Percentiles rank a stretch among this genome's conserved stretches.
Evolutionary conservation across 1,284 basidiomycete species (phyloP).

Genomic region (Chiua sp.): DNA sequence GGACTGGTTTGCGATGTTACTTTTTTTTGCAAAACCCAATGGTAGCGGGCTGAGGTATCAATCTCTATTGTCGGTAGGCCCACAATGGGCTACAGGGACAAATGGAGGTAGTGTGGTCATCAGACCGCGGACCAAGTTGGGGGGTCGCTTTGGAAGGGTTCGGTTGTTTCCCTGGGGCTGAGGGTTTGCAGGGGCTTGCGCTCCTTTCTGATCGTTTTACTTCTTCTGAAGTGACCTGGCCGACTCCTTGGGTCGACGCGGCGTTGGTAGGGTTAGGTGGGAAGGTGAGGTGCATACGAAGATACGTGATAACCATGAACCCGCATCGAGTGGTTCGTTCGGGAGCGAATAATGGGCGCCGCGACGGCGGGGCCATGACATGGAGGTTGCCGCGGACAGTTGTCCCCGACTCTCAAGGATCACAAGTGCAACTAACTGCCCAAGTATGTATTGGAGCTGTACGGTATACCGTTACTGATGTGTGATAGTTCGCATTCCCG

Average conservation of each 20-base stretch:
- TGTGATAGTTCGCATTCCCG: background rate
- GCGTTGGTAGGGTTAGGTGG: conserved; percentile 8
- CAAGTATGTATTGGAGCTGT: background rate
- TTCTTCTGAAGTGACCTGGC: background rate
- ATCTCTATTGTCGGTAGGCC: no score
- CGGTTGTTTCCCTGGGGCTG: conserved; percentile 32
- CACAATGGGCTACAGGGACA: background rate
- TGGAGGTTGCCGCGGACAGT: background rate
- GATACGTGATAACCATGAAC: background rate
- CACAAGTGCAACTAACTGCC: background rate
- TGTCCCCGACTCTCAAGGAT: conserved; percentile 5
- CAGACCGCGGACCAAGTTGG: conserved; percentile 21
- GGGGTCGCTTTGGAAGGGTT: background rate
- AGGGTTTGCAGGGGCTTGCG: conserved; percentile 22
- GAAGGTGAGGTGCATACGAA: conserved; percentile 1
- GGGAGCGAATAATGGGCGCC: background rate
- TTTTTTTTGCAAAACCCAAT: no score
- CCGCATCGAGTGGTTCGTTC: background rate
- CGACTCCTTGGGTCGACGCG: background rate
- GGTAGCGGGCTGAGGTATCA: no score
- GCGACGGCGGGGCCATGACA: background rate
- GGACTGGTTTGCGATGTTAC: background rate
- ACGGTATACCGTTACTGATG: background rate
- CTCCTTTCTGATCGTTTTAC: background rate
- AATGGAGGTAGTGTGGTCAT: conserved; percentile 28